Evolutionary conservation across 495 filamentous ascomycete species (phyloP).

Genomic region (Umbilicaria muhlenbergii): DNA sequence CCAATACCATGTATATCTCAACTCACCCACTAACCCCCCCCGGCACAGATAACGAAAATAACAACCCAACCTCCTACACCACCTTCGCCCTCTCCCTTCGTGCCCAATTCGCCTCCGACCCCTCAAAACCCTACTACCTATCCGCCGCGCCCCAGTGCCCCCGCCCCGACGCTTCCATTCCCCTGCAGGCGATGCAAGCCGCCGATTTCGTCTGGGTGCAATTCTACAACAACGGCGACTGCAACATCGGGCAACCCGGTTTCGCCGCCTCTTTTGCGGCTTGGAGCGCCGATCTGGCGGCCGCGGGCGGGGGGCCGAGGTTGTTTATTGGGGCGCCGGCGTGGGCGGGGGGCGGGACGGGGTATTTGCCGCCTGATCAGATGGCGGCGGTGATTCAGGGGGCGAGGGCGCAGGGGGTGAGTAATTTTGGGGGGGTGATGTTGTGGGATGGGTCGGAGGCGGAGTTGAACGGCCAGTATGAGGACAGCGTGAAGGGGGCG

Average conservation of each 20-base stretch:
- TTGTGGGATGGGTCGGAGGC: conserved; percentile 31
- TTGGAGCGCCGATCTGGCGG: conserved; percentile 29
- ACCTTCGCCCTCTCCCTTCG: conserved; percentile 31
- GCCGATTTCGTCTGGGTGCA: conserved; percentile 30
- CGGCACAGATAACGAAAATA: conserved; percentile 15
- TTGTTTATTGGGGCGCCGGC: conserved; percentile 34
- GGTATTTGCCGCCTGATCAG: conserved; percentile 26
- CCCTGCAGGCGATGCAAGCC: conserved; percentile 16
- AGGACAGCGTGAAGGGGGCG: conserved; percentile 7
- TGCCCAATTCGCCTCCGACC: conserved; percentile 25
- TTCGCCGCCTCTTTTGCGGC: conserved; percentile 23
- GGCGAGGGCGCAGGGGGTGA: conserved; percentile 11
- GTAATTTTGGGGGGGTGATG: conserved; percentile 37
- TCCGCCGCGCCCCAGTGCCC: conserved; percentile 42
- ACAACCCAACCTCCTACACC: conserved; percentile 22
- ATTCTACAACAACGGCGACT: conserved; percentile 29
- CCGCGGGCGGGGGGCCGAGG: conserved; percentile 23
- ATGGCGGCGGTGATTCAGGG: conserved; percentile 18
- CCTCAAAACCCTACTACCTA: conserved; percentile 34
- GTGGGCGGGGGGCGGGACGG: conserved; percentile 19
- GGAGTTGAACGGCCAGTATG: conserved; percentile 10
- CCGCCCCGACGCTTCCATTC: conserved; percentile 37
- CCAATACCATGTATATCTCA: too few species aligned
- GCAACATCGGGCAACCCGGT: conserved; percentile 12
- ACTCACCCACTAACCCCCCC: not conserved